Percentiles rank a stretch among this genome's conserved stretches.
Conservation (phyloP, 441 rosid genomes). For the Gossypium davidsonii region DNA sequence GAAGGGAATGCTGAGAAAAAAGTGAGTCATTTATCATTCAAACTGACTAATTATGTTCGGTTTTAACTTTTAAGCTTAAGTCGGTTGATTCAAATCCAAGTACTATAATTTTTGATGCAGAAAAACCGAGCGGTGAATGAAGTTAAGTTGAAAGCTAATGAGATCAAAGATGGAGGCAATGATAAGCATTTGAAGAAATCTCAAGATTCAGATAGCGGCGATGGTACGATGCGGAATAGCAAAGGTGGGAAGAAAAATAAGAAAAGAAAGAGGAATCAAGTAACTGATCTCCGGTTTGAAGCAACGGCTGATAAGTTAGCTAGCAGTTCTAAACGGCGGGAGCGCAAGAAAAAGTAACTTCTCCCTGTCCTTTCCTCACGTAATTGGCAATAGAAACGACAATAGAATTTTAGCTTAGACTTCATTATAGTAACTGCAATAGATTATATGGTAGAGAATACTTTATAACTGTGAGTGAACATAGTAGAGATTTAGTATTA, state of each 20-base stretch:
- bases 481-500: background rate
- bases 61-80: background rate
- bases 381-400: background rate
- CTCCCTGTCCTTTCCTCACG: background rate
- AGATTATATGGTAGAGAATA: background rate
- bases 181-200: constrained; percentile 15
- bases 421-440: background rate
- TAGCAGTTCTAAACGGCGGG: constrained; percentile 39
- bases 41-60: background rate
- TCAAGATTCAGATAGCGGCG: constrained; percentile 8
- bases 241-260: constrained; percentile 44
- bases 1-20: constrained; percentile 11
- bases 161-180: constrained; percentile 20
- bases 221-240: background rate
- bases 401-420: background rate
- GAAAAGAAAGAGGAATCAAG: constrained; percentile 58
- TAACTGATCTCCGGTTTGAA: constrained; percentile 65
- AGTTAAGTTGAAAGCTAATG: constrained; percentile 18
- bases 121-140: constrained; percentile 20
- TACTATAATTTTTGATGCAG: constrained; percentile 16
- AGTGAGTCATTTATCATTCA: constrained; percentile 5
- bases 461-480: background rate
- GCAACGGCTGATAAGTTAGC: constrained; percentile 25
- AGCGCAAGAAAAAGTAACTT: constrained; percentile 60
- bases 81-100: background rate